Evolutionary conservation across 306 rosid species (phyloP), one percentile per base, ranked within the genome.

Genomic region (Chamaecrista fasciculata): DNA sequence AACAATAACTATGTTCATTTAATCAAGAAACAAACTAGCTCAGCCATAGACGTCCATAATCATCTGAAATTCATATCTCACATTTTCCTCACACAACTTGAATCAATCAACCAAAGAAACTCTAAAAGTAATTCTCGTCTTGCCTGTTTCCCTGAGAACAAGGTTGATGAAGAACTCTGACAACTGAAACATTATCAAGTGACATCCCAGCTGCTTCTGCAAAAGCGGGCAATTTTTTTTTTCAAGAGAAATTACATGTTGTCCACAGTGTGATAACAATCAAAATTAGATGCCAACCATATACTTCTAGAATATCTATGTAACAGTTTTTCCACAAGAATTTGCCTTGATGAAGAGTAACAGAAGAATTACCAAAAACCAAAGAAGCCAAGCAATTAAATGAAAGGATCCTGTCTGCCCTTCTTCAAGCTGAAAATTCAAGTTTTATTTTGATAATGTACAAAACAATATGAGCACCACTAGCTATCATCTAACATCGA

Each of bases 141-240:
- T 85, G 79, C 98, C 92, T 87, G 70, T 87, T 87, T 83, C 98
- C 91, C 26, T 29, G 68, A 71, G 94, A 87, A 86, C 80, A 70
- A 64, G 92, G 91, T 80, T 86, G 92, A 62, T 84, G 96, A 55
- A 89, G 89, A 84, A 89, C 95, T 75, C 81, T 87, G 55, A 81
- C 87, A 65, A 89, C 96, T 40, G 92, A 78, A 79, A 88, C 89
- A 64, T 73, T 66, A 74, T 89, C 91, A 74, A 87, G 89, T 76
- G 87, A 79, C 78, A 89, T 77, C 49, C 91, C 95, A 78, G 82
- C 78, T 78, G 80, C 87, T 31, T 92, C 98, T 92, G 90, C 80
- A 83, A 66, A 75, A 73, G 52, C 8, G 68, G 51, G 25, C 44
- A 33, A 71, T 40, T 61, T 71, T 50, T 83, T 47, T 34, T 10